A percentile compares a stretch with the other conserved stretches of the same genome.
phyloP scores from a whole-genome alignment of 1,284 basidiomycete species.

The Meripilus lineatus region DNA sequence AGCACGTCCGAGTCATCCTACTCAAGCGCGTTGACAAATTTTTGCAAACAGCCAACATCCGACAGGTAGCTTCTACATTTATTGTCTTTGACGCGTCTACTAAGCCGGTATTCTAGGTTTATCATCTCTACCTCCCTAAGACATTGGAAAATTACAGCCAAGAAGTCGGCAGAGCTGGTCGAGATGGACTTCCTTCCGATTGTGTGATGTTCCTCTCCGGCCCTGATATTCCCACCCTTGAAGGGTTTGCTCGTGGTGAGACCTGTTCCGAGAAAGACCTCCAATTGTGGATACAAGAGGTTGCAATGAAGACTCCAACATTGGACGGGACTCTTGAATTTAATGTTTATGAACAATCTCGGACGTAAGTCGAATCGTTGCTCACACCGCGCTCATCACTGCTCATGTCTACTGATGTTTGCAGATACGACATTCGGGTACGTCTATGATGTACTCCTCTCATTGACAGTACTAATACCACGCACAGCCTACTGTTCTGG shows the following conservation, averaged over 20 bases:
- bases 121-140: conserved; percentile 65
- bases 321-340: conserved; percentile 37
- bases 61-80: conserved; percentile 21
- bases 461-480: not conserved
- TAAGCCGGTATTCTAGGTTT: conserved; percentile 39
- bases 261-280: conserved; percentile 36
- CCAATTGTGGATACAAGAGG: conserved; percentile 38
- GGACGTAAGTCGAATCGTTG: conserved; percentile 26
- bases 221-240: conserved; percentile 36
- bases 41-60: conserved; percentile 25
- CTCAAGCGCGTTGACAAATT: not conserved
- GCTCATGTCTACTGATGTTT: not conserved
- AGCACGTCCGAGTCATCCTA: too few species aligned
- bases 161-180: conserved; percentile 73
- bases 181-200: conserved; percentile 58
- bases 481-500: conserved; percentile 37
- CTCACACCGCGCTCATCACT: not conserved
- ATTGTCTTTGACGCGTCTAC: not conserved
- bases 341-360: conserved; percentile 39
- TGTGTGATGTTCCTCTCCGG: conserved; percentile 52
- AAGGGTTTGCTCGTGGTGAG: conserved; percentile 44
- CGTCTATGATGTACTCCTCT: conserved; percentile 4
- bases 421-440: conserved; percentile 38
- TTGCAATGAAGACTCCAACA: conserved; percentile 31
- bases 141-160: conserved; percentile 67